Conservation (phyloP, 306 rosid species). For the Malus sylvestris region DNA sequence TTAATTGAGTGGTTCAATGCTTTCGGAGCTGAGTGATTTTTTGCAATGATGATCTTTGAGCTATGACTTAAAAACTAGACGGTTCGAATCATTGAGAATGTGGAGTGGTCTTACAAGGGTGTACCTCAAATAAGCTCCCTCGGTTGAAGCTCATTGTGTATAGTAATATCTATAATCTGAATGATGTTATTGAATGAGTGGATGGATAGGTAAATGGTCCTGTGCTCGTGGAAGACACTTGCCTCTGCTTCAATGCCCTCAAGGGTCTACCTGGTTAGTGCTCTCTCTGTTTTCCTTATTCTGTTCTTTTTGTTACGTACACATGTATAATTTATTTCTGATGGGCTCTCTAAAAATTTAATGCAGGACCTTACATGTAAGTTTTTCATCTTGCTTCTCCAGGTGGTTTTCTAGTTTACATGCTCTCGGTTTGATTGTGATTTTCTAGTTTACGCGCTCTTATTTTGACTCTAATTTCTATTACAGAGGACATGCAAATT, state of each 20-base stretch:
- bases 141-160: too few relatives aligned
- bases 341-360: conserved; percentile 14
- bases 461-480: background rate
- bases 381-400: conserved; percentile 33
- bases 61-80: too few relatives aligned
- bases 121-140: too few relatives aligned
- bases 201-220: conserved; percentile 83
- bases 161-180: background rate
- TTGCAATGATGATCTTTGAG: too few relatives aligned
- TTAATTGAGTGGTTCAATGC: too few relatives aligned
- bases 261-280: conserved; percentile 91
- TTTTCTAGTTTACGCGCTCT: background rate
- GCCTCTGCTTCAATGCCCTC: conserved; percentile 95
- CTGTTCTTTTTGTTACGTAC: background rate
- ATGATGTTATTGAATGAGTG: background rate
- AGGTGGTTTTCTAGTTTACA: conserved; percentile 17
- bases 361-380: conserved; percentile 98
- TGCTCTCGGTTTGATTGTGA: background rate
- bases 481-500: background rate
- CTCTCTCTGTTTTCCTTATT: background rate
- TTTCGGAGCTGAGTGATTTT: too few relatives aligned
- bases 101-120: too few relatives aligned
- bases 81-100: too few relatives aligned
- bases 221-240: conserved; percentile 91
- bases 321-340: conserved; percentile 9